These are phyloP conservation scores for Lyophyllum semitale DNA, from an alignment of 768 basidiomycete species.

Conservation along the genomic window DNA sequence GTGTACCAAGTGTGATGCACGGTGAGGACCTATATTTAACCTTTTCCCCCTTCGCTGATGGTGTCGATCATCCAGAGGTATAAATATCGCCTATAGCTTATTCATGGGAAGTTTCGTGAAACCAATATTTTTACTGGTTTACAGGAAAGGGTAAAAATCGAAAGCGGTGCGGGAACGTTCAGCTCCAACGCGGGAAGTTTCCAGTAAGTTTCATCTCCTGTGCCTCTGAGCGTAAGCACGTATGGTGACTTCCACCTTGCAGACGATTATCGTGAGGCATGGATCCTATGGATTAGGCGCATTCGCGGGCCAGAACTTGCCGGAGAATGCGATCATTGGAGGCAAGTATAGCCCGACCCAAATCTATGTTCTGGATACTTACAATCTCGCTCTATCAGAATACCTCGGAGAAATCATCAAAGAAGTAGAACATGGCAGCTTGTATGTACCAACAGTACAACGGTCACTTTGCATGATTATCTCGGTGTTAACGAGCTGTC, in stretches of 20 bases:
- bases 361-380: not conserved
- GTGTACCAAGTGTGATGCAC: slow-evolving; percentile 45
- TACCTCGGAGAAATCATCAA: slow-evolving; percentile 39
- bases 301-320: slow-evolving; percentile 32
- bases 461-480: not conserved
- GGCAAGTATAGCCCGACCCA: slow-evolving; percentile 15
- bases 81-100: not conserved
- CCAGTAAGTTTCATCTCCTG: slow-evolving; percentile 7
- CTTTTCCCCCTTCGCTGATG: not conserved
- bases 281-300: slow-evolving; percentile 46
- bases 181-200: slow-evolving; percentile 22
- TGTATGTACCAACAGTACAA: slow-evolving; percentile 1
- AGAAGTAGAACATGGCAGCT: not conserved
- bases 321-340: slow-evolving; percentile 20
- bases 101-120: not conserved
- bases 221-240: not conserved
- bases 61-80: slow-evolving; percentile 11
- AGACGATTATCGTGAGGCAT: slow-evolving; percentile 37
- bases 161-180: slow-evolving; percentile 15
- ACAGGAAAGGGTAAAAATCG: slow-evolving; percentile 15
- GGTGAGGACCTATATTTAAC: slow-evolving; percentile 28
- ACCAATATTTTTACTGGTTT: not conserved
- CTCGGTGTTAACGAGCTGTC: not conserved
- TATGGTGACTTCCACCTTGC: not conserved
- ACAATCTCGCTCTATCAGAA: slow-evolving; percentile 26